Evolutionary conservation across 1,284 basidiomycete species (phyloP).

Genomic region (Ceratobasidium sp.): DNA sequence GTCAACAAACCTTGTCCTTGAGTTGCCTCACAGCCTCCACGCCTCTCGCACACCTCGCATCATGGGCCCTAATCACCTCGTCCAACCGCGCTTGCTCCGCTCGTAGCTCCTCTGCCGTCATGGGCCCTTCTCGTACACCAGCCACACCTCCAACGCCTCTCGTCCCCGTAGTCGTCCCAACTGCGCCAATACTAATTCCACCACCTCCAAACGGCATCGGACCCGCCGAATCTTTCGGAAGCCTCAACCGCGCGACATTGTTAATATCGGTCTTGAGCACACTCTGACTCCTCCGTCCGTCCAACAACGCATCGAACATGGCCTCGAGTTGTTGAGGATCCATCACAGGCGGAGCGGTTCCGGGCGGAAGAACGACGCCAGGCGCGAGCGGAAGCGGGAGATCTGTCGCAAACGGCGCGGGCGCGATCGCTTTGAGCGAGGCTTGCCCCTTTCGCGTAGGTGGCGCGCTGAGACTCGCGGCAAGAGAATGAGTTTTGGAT

Average conservation of each 20-base stretch:
- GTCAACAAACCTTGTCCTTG: slow-evolving; percentile 16
- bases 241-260: slow-evolving; percentile 3
- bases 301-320: slow-evolving; percentile 28
- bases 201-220: background rate
- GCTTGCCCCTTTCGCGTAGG: slow-evolving; percentile 32
- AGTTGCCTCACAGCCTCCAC: slow-evolving; percentile 33
- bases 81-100: slow-evolving; percentile 29
- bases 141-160: background rate
- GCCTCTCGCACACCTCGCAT: slow-evolving; percentile 33
- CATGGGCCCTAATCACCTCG: slow-evolving; percentile 28
- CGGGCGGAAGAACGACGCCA: background rate
- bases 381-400: background rate
- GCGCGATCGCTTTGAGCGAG: slow-evolving; percentile 11
- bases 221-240: background rate
- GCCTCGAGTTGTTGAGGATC: slow-evolving; percentile 29
- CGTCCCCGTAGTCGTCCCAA: background rate
- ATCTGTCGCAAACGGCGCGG: slow-evolving; percentile 3
- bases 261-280: slow-evolving; percentile 4
- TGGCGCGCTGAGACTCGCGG: slow-evolving; percentile 6
- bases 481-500: slow-evolving; percentile 27
- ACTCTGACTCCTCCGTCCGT: slow-evolving; percentile 7
- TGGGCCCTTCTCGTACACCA: background rate
- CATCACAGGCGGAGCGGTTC: background rate
- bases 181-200: background rate
- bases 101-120: slow-evolving; percentile 9